These are phyloP conservation scores for Psidium guajava DNA, from an alignment of 345 rosid species.

Conservation along the genomic window DNA sequence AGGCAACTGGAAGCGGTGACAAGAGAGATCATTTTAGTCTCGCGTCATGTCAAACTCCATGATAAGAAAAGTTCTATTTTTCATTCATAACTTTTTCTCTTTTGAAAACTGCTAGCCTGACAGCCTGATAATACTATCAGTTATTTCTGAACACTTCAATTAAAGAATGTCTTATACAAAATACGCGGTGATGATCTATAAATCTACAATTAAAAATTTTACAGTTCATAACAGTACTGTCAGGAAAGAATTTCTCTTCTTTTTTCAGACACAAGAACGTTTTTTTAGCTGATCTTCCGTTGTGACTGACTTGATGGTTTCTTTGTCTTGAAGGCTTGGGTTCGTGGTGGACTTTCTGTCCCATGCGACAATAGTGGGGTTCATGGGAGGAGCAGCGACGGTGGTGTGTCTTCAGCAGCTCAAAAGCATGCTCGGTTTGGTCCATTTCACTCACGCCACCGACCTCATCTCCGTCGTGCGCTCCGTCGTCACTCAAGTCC, in stretches of 20 bases:
- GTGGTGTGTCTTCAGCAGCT: slow-evolving; percentile 92
- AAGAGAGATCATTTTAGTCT: background rate
- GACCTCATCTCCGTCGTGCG: slow-evolving; percentile 75
- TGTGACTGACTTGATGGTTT: background rate
- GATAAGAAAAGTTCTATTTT: background rate
- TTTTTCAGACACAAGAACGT: background rate
- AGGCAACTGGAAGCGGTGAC: background rate
- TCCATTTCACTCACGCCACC: slow-evolving; percentile 66
- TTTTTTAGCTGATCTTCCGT: background rate
- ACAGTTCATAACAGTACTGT: no score
- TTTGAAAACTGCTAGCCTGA: no score
- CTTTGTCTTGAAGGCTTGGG: slow-evolving; percentile 39
- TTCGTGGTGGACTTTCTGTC: slow-evolving; percentile 91
- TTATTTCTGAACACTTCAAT: no score
- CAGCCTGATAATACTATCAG: no score
- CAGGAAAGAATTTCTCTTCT: background rate
- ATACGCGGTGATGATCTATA: no score
- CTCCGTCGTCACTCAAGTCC: slow-evolving; percentile 67
- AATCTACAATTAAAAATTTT: no score
- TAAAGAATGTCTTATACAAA: no score
- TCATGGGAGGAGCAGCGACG: slow-evolving; percentile 99
- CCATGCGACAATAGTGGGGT: slow-evolving; percentile 96
- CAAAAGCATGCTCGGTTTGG: slow-evolving; percentile 77
- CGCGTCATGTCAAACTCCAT: background rate
- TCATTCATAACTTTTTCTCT: background rate